Conservation (phyloP, 148 eudicot genomes). For the Spergularia marina region DNA sequence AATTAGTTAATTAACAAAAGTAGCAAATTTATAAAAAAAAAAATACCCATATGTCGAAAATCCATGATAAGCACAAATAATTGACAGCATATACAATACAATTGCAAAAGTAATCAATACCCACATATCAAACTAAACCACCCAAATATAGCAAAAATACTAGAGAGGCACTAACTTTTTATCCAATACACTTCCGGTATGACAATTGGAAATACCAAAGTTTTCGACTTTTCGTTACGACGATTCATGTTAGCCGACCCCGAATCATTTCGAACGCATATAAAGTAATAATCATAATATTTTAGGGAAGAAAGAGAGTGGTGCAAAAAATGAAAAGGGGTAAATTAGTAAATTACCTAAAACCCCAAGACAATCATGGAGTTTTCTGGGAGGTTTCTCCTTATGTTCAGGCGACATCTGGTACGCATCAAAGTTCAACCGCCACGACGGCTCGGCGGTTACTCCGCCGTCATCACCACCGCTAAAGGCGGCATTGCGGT, state of each 20-base stretch:
- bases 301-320: not conserved
- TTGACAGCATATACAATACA: not conserved
- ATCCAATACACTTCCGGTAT: no score
- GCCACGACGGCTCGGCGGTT: constrained; percentile 49
- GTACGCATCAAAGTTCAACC: constrained; percentile 54
- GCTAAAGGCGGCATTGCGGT: constrained; percentile 5
- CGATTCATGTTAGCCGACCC: no score
- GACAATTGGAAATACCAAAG: no score
- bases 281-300: no score
- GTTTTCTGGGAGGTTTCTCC: constrained; percentile 58
- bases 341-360: constrained; percentile 34
- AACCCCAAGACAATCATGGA: constrained; percentile 70
- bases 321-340: not conserved
- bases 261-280: no score
- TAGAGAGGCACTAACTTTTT: no score
- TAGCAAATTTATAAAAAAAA: no score
- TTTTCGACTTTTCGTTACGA: no score
- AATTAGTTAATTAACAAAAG: no score
- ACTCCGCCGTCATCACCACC: constrained; percentile 23
- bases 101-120: not conserved
- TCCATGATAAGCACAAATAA: not conserved
- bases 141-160: not conserved
- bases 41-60: no score
- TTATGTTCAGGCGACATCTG: constrained; percentile 45
- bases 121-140: not conserved